Evolutionary conservation across 2,329 filamentous ascomycete species (phyloP).

Genomic region (Cladosporium oxysporum): DNA sequence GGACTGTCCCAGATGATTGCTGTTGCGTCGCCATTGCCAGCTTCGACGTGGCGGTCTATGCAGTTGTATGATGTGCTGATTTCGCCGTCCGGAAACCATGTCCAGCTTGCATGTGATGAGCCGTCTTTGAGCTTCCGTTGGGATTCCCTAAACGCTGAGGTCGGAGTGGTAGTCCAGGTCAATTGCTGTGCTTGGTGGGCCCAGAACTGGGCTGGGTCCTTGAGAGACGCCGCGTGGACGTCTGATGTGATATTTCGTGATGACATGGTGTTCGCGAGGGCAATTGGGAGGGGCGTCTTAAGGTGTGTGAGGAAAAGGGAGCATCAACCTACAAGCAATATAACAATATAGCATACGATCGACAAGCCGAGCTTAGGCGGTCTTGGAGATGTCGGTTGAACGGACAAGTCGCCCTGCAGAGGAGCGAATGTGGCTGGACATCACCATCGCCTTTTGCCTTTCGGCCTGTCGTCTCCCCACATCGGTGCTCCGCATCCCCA

Average conservation of each 20-base stretch:
- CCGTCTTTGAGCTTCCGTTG: constrained; percentile 66
- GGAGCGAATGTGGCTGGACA: constrained; percentile 6
- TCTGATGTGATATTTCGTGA: constrained; percentile 37
- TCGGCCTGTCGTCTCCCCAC: constrained; percentile 1
- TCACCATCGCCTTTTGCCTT: not conserved
- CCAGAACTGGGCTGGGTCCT: constrained; percentile 41
- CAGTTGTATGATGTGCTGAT: constrained; percentile 93
- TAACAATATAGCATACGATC: not conserved
- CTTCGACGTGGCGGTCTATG: constrained; percentile 81
- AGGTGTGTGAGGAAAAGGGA: not conserved
- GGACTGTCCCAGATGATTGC: constrained; percentile 89
- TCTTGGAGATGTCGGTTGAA: constrained; percentile 14
- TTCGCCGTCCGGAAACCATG: constrained; percentile 86
- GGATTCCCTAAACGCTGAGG: constrained; percentile 58
- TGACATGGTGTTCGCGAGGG: constrained; percentile 6
- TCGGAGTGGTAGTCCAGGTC: constrained; percentile 77
- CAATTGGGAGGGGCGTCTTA: not conserved
- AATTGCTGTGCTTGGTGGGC: constrained; percentile 62
- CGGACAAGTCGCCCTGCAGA: constrained; percentile 12
- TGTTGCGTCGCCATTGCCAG: constrained; percentile 69
- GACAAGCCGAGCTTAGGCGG: constrained; percentile 16
- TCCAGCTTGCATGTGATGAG: constrained; percentile 73
- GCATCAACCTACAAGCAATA: not conserved
- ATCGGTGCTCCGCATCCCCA: constrained; percentile 9
- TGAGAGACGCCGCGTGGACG: constrained; percentile 37